A percentile compares a stretch with the other conserved stretches of the same genome.
Conservation (phyloP, 2,329 filamentous ascomycete genomes). For the Aspergillus pseudotamarii region DNA sequence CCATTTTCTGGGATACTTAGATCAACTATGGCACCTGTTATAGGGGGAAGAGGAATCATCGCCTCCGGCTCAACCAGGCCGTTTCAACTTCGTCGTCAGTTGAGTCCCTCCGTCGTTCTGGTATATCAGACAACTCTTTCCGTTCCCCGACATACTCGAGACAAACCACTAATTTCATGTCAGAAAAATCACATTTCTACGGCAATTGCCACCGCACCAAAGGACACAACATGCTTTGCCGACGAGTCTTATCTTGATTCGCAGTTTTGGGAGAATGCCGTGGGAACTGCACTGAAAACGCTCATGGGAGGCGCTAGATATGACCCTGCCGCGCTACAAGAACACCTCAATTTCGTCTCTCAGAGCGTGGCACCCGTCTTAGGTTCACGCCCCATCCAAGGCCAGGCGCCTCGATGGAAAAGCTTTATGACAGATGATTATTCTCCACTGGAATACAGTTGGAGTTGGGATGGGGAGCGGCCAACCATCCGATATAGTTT, state of each 20-base stretch:
- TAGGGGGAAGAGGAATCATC: not conserved
- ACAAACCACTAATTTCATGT: not conserved
- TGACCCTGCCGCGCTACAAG: not conserved
- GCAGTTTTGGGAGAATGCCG: not conserved
- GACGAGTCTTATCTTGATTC: too few species aligned
- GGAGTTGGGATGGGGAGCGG: constrained; percentile 1
- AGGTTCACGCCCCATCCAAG: not conserved
- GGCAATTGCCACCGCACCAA: not conserved
- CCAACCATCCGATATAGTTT: constrained; percentile 6
- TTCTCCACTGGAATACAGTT: constrained; percentile 8
- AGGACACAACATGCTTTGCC: not conserved
- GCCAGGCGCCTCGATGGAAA: constrained; percentile 1
- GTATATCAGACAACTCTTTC: not conserved
- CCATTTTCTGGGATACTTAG: not conserved
- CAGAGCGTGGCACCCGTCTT: not conserved
- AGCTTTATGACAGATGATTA: constrained; percentile 11
- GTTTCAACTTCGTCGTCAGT: not conserved
- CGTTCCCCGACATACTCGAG: not conserved
- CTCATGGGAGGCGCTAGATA: constrained; percentile 2
- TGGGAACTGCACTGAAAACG: not conserved
- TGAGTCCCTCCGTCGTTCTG: not conserved
- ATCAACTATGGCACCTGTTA: not conserved
- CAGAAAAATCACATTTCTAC: not conserved
- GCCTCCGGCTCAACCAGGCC: not conserved
- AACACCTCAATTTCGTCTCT: not conserved